These are phyloP conservation scores for Xerocomellus amylosporus DNA, from an alignment of 768 basidiomycete genomes.

Conservation along the genomic window DNA sequence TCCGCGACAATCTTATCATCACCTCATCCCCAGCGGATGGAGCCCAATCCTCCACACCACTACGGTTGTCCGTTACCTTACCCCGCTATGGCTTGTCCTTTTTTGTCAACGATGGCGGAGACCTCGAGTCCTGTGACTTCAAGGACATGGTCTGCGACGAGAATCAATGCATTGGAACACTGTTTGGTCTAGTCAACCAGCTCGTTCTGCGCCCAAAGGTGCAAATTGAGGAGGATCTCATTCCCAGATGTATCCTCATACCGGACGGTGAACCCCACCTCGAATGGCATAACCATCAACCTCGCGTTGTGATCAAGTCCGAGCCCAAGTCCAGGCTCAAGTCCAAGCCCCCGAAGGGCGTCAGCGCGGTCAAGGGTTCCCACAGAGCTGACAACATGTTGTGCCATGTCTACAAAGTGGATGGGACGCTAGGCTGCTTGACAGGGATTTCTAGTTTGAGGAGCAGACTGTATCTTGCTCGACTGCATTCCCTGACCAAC, in stretches of 20 bases:
- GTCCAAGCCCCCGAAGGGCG: too few species aligned
- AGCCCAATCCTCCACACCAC: neutral
- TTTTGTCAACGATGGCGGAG: too few species aligned
- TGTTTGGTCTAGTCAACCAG: slow-evolving; percentile 39
- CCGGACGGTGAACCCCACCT: neutral
- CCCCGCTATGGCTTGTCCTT: slow-evolving; percentile 28
- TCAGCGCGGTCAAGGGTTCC: too few species aligned
- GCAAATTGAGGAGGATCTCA: neutral
- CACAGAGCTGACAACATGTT: too few species aligned
- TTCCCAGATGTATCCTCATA: neutral
- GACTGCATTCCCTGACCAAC: neutral
- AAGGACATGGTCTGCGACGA: slow-evolving; percentile 38
- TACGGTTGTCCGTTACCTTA: slow-evolving; percentile 23
- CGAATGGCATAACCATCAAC: neutral
- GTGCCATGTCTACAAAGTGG: neutral
- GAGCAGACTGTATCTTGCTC: neutral
- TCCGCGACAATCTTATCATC: slow-evolving; percentile 8
- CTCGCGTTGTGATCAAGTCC: neutral
- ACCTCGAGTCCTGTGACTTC: too few species aligned
- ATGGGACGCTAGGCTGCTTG: neutral
- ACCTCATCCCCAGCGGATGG: neutral
- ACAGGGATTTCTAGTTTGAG: neutral
- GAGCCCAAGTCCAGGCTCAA: too few species aligned
- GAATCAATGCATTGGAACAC: slow-evolving; percentile 37
- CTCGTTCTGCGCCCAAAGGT: slow-evolving; percentile 24